Conservation (phyloP, 108 stramenopile genomes). For the Stephanodiscus minutulus region DNA sequence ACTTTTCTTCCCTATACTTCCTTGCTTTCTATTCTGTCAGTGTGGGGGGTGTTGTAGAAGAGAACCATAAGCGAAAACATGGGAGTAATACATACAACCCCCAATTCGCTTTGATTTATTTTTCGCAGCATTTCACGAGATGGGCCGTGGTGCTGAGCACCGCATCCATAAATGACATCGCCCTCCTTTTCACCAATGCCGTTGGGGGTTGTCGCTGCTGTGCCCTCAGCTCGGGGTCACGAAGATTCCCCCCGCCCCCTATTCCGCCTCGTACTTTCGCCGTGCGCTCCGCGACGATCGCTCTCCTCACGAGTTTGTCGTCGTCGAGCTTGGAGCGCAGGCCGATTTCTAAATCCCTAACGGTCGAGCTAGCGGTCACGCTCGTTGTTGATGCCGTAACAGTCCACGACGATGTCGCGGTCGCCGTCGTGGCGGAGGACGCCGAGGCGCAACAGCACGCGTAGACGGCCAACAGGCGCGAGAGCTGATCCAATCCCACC, state of each 20-base stretch:
- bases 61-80: too few species aligned
- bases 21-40: too few species aligned
- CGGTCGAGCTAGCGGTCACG: neutral
- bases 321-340: constrained; percentile 15
- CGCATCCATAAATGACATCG: constrained; percentile 21
- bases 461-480: constrained; percentile 33
- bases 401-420: too few species aligned
- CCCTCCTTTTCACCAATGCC: neutral
- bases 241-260: neutral
- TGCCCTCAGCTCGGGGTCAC: neutral
- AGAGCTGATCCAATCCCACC: constrained; percentile 22
- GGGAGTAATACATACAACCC: too few species aligned
- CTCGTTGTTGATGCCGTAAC: too few species aligned
- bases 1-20: too few species aligned
- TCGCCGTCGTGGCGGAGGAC: neutral
- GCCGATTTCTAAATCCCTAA: constrained; percentile 3
- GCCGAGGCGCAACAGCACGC: constrained; percentile 9
- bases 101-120: too few species aligned
- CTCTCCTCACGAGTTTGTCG: constrained; percentile 6
- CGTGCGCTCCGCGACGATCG: neutral
- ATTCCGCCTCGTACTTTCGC: neutral
- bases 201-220: neutral
- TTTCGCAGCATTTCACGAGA: constrained; percentile 18
- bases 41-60: too few species aligned
- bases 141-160: constrained; percentile 16